Evolutionary conservation across 192 early-diverging fungal genomes (phyloP).

Genomic region (Backusella psychrophila): DNA sequence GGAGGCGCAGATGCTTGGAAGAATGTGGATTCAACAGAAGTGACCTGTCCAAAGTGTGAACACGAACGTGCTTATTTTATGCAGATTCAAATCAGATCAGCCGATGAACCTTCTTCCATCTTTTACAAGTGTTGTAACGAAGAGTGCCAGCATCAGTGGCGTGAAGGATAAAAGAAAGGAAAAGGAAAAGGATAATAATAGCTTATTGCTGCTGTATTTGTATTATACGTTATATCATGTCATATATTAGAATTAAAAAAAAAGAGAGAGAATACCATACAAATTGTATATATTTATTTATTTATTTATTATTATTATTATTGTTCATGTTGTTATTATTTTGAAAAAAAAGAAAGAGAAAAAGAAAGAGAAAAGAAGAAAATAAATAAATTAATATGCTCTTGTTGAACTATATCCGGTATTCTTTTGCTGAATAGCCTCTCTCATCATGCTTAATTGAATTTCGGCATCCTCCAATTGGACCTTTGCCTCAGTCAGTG

Average conservation of each 20-base stretch:
- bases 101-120: slow-evolving; percentile 93
- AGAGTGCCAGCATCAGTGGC: slow-evolving; percentile 70
- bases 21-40: slow-evolving; percentile 74
- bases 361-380: neutral
- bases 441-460: slow-evolving; percentile 46
- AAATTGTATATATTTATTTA: neutral
- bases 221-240: too few relatives aligned
- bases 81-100: slow-evolving; percentile 91
- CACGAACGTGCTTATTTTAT: slow-evolving; percentile 75
- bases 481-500: slow-evolving; percentile 34
- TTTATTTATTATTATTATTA: slow-evolving; percentile 1
- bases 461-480: slow-evolving; percentile 51
- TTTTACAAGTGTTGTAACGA: slow-evolving; percentile 85
- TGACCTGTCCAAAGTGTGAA: slow-evolving; percentile 65
- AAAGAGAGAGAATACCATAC: neutral
- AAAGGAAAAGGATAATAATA: neutral
- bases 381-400: neutral
- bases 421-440: neutral
- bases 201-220: neutral
- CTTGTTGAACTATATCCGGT: neutral
- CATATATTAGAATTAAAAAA: neutral
- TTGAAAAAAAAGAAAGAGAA: neutral
- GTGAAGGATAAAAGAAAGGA: slow-evolving; percentile 49
- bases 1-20: slow-evolving; percentile 90
- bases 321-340: neutral